Evolutionary conservation across 2,329 filamentous ascomycete species (phyloP), one percentile per base, ranked within the genome.

Genomic region (Neofusicoccum laricinum): DNA sequence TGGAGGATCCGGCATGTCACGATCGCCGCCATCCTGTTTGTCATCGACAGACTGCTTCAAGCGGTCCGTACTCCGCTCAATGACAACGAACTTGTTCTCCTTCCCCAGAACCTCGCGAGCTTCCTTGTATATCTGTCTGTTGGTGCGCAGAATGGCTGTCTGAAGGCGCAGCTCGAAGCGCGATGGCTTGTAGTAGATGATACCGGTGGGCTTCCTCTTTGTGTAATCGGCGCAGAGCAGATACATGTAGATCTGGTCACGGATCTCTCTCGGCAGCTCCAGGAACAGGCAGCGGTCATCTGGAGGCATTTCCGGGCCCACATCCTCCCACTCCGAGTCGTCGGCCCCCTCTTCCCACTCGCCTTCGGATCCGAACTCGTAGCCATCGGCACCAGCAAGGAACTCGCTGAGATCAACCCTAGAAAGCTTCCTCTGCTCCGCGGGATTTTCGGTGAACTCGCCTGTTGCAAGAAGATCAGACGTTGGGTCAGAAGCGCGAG

Each of bases 211-310:
- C 15, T 34, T 30, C 15, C 12, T 7, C 6, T 61, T 61, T 14
- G 57, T 61, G 30, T 48, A 48, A 30, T 49, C 57, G n/a, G 57
- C 25, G n/a, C 17, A 34, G n/a, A 61, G 30, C n/a, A 59, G 25
- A 12, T 61, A 61, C 15, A 14, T 48, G 25, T 61, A 49, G 30
- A 61, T 40, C 15, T 61, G 41, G 17, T 61, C 57, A 10, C 43
- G 30, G n/a, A 61, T 46, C 41, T 61, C 57, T 34, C 57, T 25
- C 8, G 43, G 57, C 1, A 49, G 17, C 32, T 61, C 57, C 15
- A 61, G 43, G 43, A 61, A 38, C 4, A 48, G 43, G 43, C 41
- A 48, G n/a, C 43, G 41, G 30, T 61, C 43, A 4, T 34, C 25
- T 4, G 57, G 57, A 25, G 57, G 57, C n/a, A 49, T 14, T 3